phyloP scores from a whole-genome alignment of 768 basidiomycete species.

The Mycena sanguinolenta region DNA sequence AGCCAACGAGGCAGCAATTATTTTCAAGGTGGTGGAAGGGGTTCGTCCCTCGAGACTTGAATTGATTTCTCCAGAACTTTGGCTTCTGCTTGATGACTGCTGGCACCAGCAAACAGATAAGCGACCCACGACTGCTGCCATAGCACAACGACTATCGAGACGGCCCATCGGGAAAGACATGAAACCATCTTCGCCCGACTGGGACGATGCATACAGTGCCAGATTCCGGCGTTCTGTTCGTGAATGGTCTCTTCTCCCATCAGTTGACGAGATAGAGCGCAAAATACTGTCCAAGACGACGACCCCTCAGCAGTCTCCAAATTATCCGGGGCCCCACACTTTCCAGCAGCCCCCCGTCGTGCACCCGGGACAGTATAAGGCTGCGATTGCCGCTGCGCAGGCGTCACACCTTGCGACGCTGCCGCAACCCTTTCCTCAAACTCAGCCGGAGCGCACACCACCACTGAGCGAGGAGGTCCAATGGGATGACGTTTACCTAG shows the following conservation, averaged over 20 bases:
- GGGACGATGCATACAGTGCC: too few species aligned
- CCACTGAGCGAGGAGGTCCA: conserved; percentile 76
- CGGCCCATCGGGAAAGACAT: neutral
- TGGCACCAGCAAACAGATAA: neutral
- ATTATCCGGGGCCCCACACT: conserved; percentile 51
- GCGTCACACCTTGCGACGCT: conserved; percentile 84
- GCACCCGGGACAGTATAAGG: conserved; percentile 72
- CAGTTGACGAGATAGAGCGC: too few species aligned
- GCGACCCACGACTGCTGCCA: neutral
- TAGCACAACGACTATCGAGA: neutral
- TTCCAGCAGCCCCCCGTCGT: conserved; percentile 55
- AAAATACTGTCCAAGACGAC: too few species aligned
- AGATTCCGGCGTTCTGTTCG: too few species aligned
- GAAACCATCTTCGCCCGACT: neutral
- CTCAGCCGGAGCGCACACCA: conserved; percentile 59
- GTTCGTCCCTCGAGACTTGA: neutral
- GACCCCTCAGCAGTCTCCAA: conserved; percentile 51
- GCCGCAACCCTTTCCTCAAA: conserved; percentile 62
- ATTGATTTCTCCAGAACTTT: neutral
- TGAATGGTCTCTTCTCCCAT: too few species aligned
- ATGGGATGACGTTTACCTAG: conserved; percentile 88
- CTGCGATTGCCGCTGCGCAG: conserved; percentile 82
- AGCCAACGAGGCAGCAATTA: neutral
- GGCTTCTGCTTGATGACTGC: neutral
- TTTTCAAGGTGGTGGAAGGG: neutral